Evolutionary conservation across 768 basidiomycete genomes (phyloP).

Genomic region (Suillus placidus): DNA sequence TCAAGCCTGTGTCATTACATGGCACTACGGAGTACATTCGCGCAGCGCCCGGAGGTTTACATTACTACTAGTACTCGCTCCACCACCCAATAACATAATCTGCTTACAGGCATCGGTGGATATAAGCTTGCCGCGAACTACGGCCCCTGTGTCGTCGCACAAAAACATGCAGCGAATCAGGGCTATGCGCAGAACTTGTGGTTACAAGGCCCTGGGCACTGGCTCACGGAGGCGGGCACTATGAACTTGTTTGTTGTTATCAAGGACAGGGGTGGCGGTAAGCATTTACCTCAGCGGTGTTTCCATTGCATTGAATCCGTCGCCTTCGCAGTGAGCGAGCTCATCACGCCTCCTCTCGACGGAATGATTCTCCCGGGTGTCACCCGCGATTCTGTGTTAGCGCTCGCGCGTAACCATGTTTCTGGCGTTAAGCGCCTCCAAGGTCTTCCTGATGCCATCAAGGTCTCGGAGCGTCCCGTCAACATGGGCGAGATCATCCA

Average conservation of each 20-base stretch:
- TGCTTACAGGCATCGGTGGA: constrained; percentile 71
- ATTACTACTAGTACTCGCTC: neutral
- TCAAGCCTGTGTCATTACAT: constrained; percentile 88
- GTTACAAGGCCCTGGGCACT: constrained; percentile 70
- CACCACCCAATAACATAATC: constrained; percentile 9
- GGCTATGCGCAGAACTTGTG: constrained; percentile 91
- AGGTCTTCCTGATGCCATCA: constrained; percentile 58
- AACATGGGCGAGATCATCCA: constrained; percentile 75
- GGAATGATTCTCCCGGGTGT: constrained; percentile 70
- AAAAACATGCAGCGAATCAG: constrained; percentile 69
- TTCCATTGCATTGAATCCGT: neutral
- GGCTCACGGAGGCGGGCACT: constrained; percentile 73
- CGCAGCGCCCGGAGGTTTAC: constrained; percentile 78
- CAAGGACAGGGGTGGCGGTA: constrained; percentile 67
- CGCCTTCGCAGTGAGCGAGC: constrained; percentile 43
- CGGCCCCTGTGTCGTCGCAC: constrained; percentile 84
- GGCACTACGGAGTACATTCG: constrained; percentile 83
- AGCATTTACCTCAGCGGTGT: constrained; percentile 17
- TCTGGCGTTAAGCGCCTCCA: constrained; percentile 47
- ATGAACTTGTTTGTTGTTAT: constrained; percentile 93
- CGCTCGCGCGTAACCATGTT: constrained; percentile 59
- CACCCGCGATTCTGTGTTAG: constrained; percentile 57
- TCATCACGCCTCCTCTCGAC: constrained; percentile 67
- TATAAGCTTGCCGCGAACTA: constrained; percentile 90
- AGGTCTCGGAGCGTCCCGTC: constrained; percentile 68